phyloP scores from a whole-genome alignment of 1,284 basidiomycete species.

The Caloboletus firmus region DNA sequence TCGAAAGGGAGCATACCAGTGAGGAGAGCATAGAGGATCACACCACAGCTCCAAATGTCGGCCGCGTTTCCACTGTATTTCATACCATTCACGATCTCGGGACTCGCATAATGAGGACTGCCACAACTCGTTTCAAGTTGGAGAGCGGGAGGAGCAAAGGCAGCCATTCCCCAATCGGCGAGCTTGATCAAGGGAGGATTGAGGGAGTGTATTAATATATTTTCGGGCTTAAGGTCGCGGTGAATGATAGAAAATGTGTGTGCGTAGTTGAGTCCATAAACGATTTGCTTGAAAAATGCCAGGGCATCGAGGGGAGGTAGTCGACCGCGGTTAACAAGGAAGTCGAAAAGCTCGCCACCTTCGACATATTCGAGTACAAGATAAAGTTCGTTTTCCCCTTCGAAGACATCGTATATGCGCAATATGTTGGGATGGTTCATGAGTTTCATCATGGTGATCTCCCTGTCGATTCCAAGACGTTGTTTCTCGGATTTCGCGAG shows the following conservation, averaged over 20 bases:
- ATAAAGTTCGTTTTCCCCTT: conserved; percentile 90
- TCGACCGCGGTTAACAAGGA: conserved; percentile 87
- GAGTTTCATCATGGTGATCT: conserved; percentile 99
- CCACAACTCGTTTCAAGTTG: conserved; percentile 97
- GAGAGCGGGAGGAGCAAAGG: conserved; percentile 76
- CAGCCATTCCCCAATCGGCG: conserved; percentile 99
- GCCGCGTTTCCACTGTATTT: conserved; percentile 93
- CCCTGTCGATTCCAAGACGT: conserved; percentile 89
- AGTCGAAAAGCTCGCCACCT: conserved; percentile 98
- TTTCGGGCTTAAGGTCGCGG: conserved; percentile 98
- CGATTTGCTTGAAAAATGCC: conserved; percentile 95
- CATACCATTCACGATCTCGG: conserved; percentile 95
- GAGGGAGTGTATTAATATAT: conserved; percentile 86
- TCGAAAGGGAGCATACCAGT: conserved; percentile 89
- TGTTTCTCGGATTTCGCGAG: conserved; percentile 84
- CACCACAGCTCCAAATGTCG: conserved; percentile 94
- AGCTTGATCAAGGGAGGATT: conserved; percentile 91
- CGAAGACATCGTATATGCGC: conserved; percentile 96
- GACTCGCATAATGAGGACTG: conserved; percentile 96
- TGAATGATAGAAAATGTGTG: conserved; percentile 99
- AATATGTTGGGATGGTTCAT: conserved; percentile 98
- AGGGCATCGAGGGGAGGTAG: conserved; percentile 84
- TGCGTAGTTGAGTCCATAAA: conserved; percentile 95
- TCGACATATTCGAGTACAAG: conserved; percentile 97
- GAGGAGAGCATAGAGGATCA: conserved; percentile 86